Evolutionary conservation across 805 yeast species (phyloP).

Genomic region (Candida corydali): DNA sequence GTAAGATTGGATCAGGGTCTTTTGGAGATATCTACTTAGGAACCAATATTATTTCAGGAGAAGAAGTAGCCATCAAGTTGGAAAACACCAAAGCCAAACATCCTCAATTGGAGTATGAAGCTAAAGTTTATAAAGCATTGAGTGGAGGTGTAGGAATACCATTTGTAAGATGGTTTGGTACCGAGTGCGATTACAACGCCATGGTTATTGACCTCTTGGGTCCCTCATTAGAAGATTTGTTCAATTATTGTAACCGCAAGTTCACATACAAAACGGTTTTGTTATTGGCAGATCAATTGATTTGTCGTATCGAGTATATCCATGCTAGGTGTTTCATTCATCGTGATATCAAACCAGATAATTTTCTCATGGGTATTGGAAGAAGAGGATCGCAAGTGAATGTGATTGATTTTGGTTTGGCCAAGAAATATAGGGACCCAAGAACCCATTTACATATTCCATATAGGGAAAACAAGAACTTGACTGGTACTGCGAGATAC

Average conservation of each 20-base stretch:
- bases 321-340: constrained; percentile 92
- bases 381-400: constrained; percentile 93
- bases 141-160: constrained; percentile 98
- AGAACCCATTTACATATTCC: constrained; percentile 93
- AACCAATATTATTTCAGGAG: constrained; percentile 91
- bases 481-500: constrained; percentile 97
- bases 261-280: constrained; percentile 92
- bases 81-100: constrained; percentile 89
- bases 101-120: constrained; percentile 96
- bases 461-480: constrained; percentile 90
- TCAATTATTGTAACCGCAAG: constrained; percentile 92
- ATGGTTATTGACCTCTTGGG: constrained; percentile 96
- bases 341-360: constrained; percentile 81
- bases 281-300: constrained; percentile 87
- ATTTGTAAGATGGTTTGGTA: constrained; percentile 91
- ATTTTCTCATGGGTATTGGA: constrained; percentile 85
- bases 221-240: constrained; percentile 90
- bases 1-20: constrained; percentile 95
- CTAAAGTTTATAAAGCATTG: constrained; percentile 88
- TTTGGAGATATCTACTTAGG: constrained; percentile 96
- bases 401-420: constrained; percentile 91
- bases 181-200: constrained; percentile 94
- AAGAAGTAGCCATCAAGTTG: constrained; percentile 94
- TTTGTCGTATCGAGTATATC: constrained; percentile 90
- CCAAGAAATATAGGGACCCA: constrained; percentile 91